Evolutionary conservation across 768 basidiomycete species (phyloP).

Genomic region (Collybia sordida): DNA sequence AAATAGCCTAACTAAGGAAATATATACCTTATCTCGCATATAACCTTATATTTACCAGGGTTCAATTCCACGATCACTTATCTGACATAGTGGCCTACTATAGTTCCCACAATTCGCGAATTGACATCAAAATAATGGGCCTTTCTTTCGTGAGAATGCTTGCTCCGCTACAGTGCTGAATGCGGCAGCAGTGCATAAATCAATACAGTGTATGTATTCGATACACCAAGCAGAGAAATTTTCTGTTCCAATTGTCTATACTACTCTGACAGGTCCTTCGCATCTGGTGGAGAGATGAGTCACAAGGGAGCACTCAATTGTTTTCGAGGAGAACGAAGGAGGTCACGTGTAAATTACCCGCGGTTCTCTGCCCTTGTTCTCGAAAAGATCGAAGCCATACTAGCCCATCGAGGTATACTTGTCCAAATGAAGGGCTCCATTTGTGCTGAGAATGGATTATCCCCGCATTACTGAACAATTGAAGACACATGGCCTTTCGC

Average conservation of each 20-base stretch:
- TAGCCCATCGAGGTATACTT: conserved; percentile 1
- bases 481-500: conserved; percentile 10
- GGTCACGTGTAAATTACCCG: conserved; percentile 8
- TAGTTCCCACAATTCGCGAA: no score
- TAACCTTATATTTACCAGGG: no score
- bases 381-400: conserved; percentile 1
- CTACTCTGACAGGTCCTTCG: background rate
- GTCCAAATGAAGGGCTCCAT: conserved; percentile 9
- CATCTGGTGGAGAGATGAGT: background rate
- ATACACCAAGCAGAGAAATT: no score
- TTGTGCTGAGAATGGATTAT: conserved; percentile 12
- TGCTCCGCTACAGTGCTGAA: no score
- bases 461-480: conserved; percentile 18
- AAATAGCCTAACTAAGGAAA: no score
- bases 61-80: no score
- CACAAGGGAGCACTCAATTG: conserved; percentile 12
- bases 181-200: no score
- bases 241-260: conserved; percentile 7
- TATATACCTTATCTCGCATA: no score
- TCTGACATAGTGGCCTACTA: no score
- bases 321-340: conserved; percentile 2
- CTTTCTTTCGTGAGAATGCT: no score
- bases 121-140: no score
- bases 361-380: conserved; percentile 12
- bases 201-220: no score